Conservation (phyloP, 2,329 filamentous ascomycete species). For the Pseudocercospora macadamiae region DNA sequence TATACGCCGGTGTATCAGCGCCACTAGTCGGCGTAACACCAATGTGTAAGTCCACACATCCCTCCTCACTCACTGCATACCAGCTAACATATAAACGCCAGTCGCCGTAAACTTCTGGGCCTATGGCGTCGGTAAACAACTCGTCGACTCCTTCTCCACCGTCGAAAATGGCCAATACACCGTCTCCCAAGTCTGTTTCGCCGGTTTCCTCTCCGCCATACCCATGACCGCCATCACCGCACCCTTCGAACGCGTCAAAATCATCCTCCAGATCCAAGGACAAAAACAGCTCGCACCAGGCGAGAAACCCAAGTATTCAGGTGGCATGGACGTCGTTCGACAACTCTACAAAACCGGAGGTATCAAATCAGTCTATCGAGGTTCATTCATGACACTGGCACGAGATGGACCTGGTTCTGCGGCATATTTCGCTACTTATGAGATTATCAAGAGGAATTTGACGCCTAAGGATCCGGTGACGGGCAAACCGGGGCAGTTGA, state of each 20-base stretch:
- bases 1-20: conserved; percentile 97
- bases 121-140: conserved; percentile 91
- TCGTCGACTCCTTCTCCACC: conserved; percentile 71
- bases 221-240: conserved; percentile 99
- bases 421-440: conserved; percentile 96
- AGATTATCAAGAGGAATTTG: conserved; percentile 85
- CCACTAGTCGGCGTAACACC: conserved; percentile 94
- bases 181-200: conserved; percentile 84
- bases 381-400: conserved; percentile 85
- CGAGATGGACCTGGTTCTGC: conserved; percentile 91
- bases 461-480: conserved; percentile 81
- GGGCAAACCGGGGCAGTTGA: conserved; percentile 72
- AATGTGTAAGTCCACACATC: conserved; percentile 77
- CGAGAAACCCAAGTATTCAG: conserved; percentile 89
- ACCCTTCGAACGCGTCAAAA: conserved; percentile 97
- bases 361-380: conserved; percentile 87
- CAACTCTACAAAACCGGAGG: conserved; percentile 93
- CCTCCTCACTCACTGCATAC: not conserved
- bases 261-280: conserved; percentile 95
- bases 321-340: conserved; percentile 85
- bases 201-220: conserved; percentile 96
- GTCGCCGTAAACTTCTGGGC: conserved; percentile 75
- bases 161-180: conserved; percentile 72
- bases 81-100: conserved; percentile 37
- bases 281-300: conserved; percentile 83